Evolutionary conservation across 2,329 filamentous ascomycete genomes (phyloP), one percentile per base, ranked within the genome.

Genomic region (Lasiodiplodia sp.): DNA sequence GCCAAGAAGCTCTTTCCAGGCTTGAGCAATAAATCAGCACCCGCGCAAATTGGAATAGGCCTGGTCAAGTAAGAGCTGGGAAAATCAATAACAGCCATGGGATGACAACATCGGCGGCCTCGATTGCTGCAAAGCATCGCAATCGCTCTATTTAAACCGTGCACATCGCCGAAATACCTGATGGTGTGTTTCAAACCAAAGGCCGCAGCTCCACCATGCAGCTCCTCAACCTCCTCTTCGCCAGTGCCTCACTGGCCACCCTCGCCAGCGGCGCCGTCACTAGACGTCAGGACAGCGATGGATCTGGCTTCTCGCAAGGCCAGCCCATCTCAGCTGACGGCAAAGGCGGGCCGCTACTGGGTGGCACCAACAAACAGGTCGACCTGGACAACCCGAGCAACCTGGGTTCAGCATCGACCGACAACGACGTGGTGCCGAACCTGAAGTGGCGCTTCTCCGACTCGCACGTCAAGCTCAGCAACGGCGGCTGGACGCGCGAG

Each of bases 391-490:
- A 91, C 72, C 89, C 89, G 0, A 86, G 88, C 70, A 88, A 89
- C 73, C 83, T 92, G 0, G 88, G 87, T 16, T 82, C 83, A 57
- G 86, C 90, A 72, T 80, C 83, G 18, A 91, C 89, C 1, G 89
- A 92, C 74, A 84, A 82, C 58, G 90, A 89, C 18, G 80, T 85
- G 12, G 89, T 92, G 0, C 86, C 87, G 0, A 92, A 91, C 74
- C 80, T 91, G 72, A 91, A 91, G 75, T 79, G 89, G 89, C 86
- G 87, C 66, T 91, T 92, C 78, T 90, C 88, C 0, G 87, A 91
- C 76, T 91, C 88, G 28, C 89, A 87, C 78, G 89, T 87, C 1
- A 84, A 83, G 28, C 82, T 91, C 44, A 82, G 88, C 64, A 85
- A 85, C 31, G 89, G 89, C 1, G 89, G 90, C 2, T 92, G 89